Percentiles rank a stretch among this genome's conserved stretches.
These are phyloP conservation scores for Collybiopsis luxurians DNA, from an alignment of 768 basidiomycete genomes.

Conservation along the genomic window DNA sequence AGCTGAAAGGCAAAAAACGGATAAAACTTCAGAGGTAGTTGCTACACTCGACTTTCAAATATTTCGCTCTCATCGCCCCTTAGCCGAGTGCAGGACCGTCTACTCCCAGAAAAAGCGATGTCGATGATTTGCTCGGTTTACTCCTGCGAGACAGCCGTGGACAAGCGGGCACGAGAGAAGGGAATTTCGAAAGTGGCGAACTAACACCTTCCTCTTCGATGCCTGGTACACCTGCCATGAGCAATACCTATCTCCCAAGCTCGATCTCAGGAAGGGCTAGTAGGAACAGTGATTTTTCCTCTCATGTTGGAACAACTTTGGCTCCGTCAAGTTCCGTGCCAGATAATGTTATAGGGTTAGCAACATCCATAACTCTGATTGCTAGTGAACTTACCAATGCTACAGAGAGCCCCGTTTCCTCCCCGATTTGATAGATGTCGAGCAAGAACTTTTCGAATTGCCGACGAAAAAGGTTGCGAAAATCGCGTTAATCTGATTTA, in stretches of 20 bases:
- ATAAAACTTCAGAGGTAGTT: slow-evolving; percentile 38
- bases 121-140: slow-evolving; percentile 68
- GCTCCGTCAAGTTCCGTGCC: slow-evolving; percentile 54
- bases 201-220: slow-evolving; percentile 70
- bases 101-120: slow-evolving; percentile 40
- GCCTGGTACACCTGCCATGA: slow-evolving; percentile 64
- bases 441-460: slow-evolving; percentile 87
- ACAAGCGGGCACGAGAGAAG: slow-evolving; percentile 35
- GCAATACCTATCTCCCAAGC: slow-evolving; percentile 31
- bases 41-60: slow-evolving; percentile 1
- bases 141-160: slow-evolving; percentile 50
- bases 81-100: slow-evolving; percentile 38
- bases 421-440: slow-evolving; percentile 83
- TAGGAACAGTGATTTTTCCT: slow-evolving; percentile 62
- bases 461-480: slow-evolving; percentile 69
- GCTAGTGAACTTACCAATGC: too few species aligned
- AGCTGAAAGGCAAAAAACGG: slow-evolving; percentile 61
- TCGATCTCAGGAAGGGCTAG: slow-evolving; percentile 61
- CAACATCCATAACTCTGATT: slow-evolving; percentile 3
- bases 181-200: slow-evolving; percentile 44
- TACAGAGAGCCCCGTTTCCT: slow-evolving; percentile 58
- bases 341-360: slow-evolving; percentile 67
- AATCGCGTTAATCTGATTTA: not conserved
- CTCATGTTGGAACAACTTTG: slow-evolving; percentile 44
- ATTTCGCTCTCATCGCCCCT: slow-evolving; percentile 5